phyloP scores from a whole-genome alignment of 306 rosid genomes.

The Albizia julibrissin region DNA sequence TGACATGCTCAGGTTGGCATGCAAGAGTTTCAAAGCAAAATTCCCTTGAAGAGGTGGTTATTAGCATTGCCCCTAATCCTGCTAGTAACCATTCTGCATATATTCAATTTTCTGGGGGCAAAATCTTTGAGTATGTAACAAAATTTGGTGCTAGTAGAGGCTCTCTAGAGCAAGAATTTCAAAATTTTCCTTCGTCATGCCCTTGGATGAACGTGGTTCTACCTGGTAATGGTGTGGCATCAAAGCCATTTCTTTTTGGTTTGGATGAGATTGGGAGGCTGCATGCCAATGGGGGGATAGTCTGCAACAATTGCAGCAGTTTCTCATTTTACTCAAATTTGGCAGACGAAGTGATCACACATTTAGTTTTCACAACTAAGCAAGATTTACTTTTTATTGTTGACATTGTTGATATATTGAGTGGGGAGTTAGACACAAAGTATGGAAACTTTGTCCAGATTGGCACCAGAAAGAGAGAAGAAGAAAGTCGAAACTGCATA shows the following conservation, averaged over 20 bases:
- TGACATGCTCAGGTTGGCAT: conserved; percentile 85
- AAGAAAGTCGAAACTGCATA: conserved; percentile 58
- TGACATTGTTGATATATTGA: conserved; percentile 64
- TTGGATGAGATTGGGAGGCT: conserved; percentile 84
- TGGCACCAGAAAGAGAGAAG: conserved; percentile 45
- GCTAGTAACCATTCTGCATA: conserved; percentile 56
- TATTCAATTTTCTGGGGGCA: conserved; percentile 76
- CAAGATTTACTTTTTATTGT: conserved; percentile 87
- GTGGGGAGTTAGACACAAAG: conserved; percentile 57
- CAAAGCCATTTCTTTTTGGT: conserved; percentile 71
- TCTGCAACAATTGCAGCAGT: conserved; percentile 87
- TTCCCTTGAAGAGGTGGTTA: conserved; percentile 60
- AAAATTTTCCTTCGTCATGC: conserved; percentile 67
- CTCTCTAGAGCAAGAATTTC: conserved; percentile 52
- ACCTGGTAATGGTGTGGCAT: conserved; percentile 47
- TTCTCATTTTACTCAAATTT: conserved; percentile 85
- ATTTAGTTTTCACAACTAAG: conserved; percentile 72
- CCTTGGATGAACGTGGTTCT: conserved; percentile 79
- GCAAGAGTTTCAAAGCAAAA: conserved; percentile 58
- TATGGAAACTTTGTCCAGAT: conserved; percentile 55
- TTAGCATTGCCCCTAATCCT: conserved; percentile 65
- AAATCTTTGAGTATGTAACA: conserved; percentile 59
- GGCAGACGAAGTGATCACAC: conserved; percentile 74
- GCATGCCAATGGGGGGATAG: conserved; percentile 61
- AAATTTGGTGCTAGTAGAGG: conserved; percentile 51